phyloP scores from a whole-genome alignment of 2,329 filamentous ascomycete genomes.

The Colletotrichum camelliae region DNA sequence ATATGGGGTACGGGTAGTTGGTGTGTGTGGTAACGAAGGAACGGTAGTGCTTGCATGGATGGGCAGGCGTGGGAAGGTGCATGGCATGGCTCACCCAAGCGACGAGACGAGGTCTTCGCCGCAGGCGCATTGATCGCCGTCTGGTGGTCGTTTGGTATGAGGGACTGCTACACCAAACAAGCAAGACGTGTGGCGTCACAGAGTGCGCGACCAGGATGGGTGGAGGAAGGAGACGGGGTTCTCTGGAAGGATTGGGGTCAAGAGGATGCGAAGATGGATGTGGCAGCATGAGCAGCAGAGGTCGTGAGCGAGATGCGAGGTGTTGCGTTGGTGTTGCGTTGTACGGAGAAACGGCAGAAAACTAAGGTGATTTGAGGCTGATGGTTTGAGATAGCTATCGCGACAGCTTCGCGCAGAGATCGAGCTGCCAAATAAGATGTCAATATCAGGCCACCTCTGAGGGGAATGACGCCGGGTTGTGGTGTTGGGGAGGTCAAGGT shows the following conservation, averaged over 20 bases:
- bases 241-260: not conserved
- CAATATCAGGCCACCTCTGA: constrained; percentile 11
- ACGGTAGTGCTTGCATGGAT: constrained; percentile 9
- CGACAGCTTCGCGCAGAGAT: constrained; percentile 13
- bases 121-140: constrained; percentile 5
- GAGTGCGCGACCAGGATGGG: not conserved
- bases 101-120: not conserved
- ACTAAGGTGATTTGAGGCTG: not conserved
- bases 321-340: not conserved
- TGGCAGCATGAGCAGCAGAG: not conserved
- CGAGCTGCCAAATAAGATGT: constrained; percentile 18
- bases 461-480: not conserved
- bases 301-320: not conserved
- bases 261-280: not conserved
- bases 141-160: not conserved
- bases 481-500: not conserved
- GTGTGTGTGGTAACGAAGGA: constrained; percentile 2
- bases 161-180: not conserved
- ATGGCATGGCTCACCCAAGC: not conserved
- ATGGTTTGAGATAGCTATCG: constrained; percentile 21
- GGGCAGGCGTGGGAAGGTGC: not conserved
- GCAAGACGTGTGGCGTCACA: constrained; percentile 19
- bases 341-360: not conserved
- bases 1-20: not conserved
- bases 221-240: not conserved